These are phyloP conservation scores for Beauveria sp. DNA, from an alignment of 2,329 filamentous ascomycete species.

Conservation along the genomic window DNA sequence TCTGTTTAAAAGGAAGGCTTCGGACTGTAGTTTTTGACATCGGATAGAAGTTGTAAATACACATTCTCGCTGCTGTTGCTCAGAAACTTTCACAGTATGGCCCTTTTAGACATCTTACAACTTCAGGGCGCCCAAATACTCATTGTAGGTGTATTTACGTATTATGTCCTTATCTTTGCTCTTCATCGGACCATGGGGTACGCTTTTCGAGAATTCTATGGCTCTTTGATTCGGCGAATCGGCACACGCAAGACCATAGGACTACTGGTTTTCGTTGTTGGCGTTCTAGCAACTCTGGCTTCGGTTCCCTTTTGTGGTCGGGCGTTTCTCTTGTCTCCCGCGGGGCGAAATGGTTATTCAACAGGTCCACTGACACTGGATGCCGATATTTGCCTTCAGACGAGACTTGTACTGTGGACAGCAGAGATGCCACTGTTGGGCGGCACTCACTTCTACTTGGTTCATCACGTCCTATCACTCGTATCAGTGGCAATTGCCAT, in stretches of 20 bases:
- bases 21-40: too few relatives aligned
- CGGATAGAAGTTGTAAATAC: not conserved
- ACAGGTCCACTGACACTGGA: not conserved
- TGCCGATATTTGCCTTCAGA: conserved; percentile 11
- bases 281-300: conserved; percentile 6
- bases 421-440: conserved; percentile 14
- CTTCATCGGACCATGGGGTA: not conserved
- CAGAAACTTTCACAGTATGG: not conserved
- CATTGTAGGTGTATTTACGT: not conserved
- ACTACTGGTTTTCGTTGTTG: conserved; percentile 14
- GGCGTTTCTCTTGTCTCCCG: conserved; percentile 7
- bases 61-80: not conserved
- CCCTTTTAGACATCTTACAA: not conserved
- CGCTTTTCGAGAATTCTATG: not conserved
- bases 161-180: not conserved
- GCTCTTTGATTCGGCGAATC: not conserved
- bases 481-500: conserved; percentile 1
- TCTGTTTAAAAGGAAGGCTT: too few relatives aligned
- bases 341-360: not conserved
- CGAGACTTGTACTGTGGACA: conserved; percentile 12
- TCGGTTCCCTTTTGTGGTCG: conserved; percentile 7
- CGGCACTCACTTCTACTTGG: conserved; percentile 11
- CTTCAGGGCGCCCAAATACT: not conserved
- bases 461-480: conserved; percentile 14
- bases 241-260: not conserved